Conservation (phyloP, 2,329 filamentous ascomycete genomes). For the Trichophyton rubrum region DNA sequence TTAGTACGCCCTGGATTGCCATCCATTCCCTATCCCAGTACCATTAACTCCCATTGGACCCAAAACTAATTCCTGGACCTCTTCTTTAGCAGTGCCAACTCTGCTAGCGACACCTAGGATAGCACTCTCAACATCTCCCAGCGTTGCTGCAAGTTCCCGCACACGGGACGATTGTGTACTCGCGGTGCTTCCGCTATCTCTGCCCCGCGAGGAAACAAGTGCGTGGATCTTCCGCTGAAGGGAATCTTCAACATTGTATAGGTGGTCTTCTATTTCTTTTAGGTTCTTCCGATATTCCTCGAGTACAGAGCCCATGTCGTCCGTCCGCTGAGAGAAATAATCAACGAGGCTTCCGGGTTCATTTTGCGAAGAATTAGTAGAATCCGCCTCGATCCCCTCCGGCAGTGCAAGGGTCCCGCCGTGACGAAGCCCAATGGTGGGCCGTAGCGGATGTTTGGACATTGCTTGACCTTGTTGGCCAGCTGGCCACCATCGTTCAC, state of each 20-base stretch:
- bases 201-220: conserved; percentile 33
- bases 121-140: conserved; percentile 53
- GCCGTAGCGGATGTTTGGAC: conserved; percentile 25
- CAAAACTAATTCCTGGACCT: conserved; percentile 44
- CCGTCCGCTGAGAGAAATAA: conserved; percentile 51
- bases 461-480: conserved; percentile 29
- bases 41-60: conserved; percentile 24
- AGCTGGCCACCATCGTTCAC: conserved; percentile 29
- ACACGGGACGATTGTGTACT: conserved; percentile 34
- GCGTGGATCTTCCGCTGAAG: conserved; percentile 49
- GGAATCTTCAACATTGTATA: conserved; percentile 50
- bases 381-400: conserved; percentile 32
- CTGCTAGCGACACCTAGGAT: conserved; percentile 51
- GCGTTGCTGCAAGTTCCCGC: conserved; percentile 42
- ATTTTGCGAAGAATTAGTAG: conserved; percentile 36
- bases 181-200: conserved; percentile 26
- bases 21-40: conserved; percentile 7
- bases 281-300: conserved; percentile 47
- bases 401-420: conserved; percentile 35
- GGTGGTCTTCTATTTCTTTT: conserved; percentile 52
- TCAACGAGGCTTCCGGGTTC: conserved; percentile 49
- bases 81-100: conserved; percentile 48
- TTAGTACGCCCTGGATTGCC: conserved; percentile 5
- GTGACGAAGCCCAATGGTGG: conserved; percentile 25
- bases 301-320: conserved; percentile 49